Evolutionary conservation across 768 basidiomycete species (phyloP).

Genomic region (Astraeus odoratus): DNA sequence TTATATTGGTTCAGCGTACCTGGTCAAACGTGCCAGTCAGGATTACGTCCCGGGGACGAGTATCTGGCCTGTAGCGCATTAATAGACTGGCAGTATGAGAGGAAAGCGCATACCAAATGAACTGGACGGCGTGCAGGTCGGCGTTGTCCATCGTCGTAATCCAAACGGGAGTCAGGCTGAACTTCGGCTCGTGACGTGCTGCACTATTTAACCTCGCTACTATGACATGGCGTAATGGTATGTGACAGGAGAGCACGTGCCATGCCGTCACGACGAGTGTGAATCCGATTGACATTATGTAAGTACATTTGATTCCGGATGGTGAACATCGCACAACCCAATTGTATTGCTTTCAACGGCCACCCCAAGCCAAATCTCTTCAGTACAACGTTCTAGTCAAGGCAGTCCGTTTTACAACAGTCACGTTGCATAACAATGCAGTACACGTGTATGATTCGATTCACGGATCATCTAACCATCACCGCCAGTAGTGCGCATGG

Average conservation of each 20-base stretch:
- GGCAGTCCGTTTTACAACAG: too few relatives aligned
- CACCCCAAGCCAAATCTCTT: too few relatives aligned
- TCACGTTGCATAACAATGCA: too few relatives aligned
- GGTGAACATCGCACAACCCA: too few relatives aligned
- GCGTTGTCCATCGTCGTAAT: conserved; percentile 24
- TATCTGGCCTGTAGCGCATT: conserved; percentile 44
- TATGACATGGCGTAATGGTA: conserved; percentile 17
- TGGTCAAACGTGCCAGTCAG: conserved; percentile 77
- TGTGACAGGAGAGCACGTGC: not conserved
- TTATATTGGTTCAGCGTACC: conserved; percentile 33
- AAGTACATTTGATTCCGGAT: too few relatives aligned
- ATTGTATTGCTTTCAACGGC: too few relatives aligned
- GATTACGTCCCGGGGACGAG: conserved; percentile 50
- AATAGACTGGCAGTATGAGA: conserved; percentile 2
- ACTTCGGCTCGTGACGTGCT: too few relatives aligned
- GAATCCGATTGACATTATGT: too few relatives aligned
- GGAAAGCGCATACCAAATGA: conserved; percentile 41
- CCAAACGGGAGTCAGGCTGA: too few relatives aligned
- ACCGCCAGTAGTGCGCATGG: conserved; percentile 20
- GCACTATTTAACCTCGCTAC: conserved; percentile 13
- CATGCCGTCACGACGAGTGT: too few relatives aligned
- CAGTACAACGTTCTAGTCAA: too few relatives aligned
- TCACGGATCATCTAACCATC: not conserved
- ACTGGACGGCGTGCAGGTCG: conserved; percentile 45
- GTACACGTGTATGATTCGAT: not conserved